Conservation (phyloP, 129 eudicot genomes). For the Chrysanthemum makinoi region DNA sequence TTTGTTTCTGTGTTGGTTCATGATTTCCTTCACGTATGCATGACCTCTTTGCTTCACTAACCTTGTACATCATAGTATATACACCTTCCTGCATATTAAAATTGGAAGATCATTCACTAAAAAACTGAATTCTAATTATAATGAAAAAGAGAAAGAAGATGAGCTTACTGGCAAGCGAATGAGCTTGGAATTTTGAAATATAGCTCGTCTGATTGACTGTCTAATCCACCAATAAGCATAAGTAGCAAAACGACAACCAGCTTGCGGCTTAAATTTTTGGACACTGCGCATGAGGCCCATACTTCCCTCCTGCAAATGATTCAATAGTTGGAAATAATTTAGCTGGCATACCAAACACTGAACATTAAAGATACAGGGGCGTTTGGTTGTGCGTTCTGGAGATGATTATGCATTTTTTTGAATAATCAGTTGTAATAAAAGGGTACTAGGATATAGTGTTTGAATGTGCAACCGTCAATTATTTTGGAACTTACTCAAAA, state of each 20-base stretch:
- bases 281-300: slow-evolving; percentile 87
- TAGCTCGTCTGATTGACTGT: slow-evolving; percentile 71
- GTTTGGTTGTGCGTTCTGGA: neutral
- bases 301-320: slow-evolving; percentile 81
- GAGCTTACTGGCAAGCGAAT: slow-evolving; percentile 82
- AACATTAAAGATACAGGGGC: no score
- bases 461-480: no score
- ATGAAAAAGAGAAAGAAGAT: slow-evolving; percentile 2
- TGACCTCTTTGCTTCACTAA: slow-evolving; percentile 68
- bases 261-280: slow-evolving; percentile 75
- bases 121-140: neutral
- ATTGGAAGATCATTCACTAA: neutral
- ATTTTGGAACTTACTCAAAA: no score
- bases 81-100: slow-evolving; percentile 63
- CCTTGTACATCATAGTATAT: slow-evolving; percentile 65
- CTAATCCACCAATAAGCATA: slow-evolving; percentile 99
- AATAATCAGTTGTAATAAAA: no score
- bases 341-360: neutral
- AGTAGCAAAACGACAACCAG: slow-evolving; percentile 84
- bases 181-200: slow-evolving; percentile 79
- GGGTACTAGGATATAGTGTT: no score
- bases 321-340: neutral
- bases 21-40: slow-evolving; percentile 67
- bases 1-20: slow-evolving; percentile 58
- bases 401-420: no score